Base-by-base conservation (phyloP, 108 stramenopile genomes). In the Skeletonema potamos region DNA sequence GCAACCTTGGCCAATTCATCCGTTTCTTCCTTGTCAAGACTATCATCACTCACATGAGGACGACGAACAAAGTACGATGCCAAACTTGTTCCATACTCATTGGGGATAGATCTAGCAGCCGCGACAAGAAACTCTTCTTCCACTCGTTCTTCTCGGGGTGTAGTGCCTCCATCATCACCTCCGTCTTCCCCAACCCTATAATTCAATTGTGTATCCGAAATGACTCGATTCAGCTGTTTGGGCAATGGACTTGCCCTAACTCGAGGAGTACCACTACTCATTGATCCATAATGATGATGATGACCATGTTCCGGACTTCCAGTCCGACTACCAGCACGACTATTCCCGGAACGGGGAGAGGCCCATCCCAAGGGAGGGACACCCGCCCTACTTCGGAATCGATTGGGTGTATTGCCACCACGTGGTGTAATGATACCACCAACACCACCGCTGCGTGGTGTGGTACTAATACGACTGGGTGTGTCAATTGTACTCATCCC, bases 31-130 rank as follows among this genome's bases (percentile, higher is more conserved):
- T 9, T 54, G 66, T 61, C 51, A 43, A 15, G 37, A 46, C 6
- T 77, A 30, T 39, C 44, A 27, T 58, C 55, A 18, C 18, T 55
- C 13, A 85, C 81, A 63, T 86, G 86, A 2, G 91, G 91, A 6
- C 78, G 60, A 20, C 89, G 74, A 8, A 89, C 83, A 51, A 78
- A 29, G 58, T 84, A 92, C 26, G 85, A 81, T 18, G 84, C 88
- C 34, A 79, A 54, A 8, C 71, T 58, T 6, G 79, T 72, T 0
- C 64, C 79, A 54, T 81, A 92, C 54, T 89, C 89, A 59, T 81
- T 78, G 9, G 87, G 81, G 22, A 82, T 74, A 27, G 69, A 72
- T 2, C 57, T 54, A 1, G 84, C 73, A 2, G 91, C 89, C 37
- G 76, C 62, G 4, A 81, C 65, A 39, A 75, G 60, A 15, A 43